Evolutionary conservation across 2,329 filamentous ascomycete genomes (phyloP), one percentile per base, ranked within the genome.

Genomic region (Verticillium nubilum): DNA sequence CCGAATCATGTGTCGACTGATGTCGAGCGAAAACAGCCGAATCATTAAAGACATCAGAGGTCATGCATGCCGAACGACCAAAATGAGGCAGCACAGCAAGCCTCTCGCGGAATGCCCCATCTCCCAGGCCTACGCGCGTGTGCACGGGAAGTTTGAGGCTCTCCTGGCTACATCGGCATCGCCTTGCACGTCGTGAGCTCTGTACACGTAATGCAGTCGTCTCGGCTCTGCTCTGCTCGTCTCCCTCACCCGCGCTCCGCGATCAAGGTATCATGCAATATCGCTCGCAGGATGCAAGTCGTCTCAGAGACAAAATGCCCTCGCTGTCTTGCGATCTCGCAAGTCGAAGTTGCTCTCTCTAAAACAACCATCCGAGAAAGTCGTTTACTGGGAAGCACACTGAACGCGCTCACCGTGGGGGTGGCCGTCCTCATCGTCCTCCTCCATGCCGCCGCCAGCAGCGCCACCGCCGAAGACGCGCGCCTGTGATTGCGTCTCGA

Each of bases 321-420:
- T 25, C n/a, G 19, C 42, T 47, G n/a, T 47, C 42, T 7, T 47
- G 42, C 13, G n/a, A 12, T 19, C 42, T 47, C 42, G 42, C 42
- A 25, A 19, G 42, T 23, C 42, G 19, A 47, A n/a, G 42, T 23
- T 23, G 42, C 42, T n/a, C 42, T 47, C 42, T 47, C 42, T 47
- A 47, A 47, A 47, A 47, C 19, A 25, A n/a, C 19, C 42, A 19
- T 7, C 42, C 9, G 42, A 25, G 42, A 47, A 47, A 25, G 23
- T 19, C 66, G 52, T 76, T 85, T 93, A 95, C 84, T 95, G 91
- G 33, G 90, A 92, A 60, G 91, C 90, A 75, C 91, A 95, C 80
- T 95, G 91, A 61, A 95, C 90, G 64, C 91, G 86, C 80, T 93
- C 90, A 55, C 80, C 89, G 63, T 89, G 88, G 15, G 86, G 82